phyloP scores from a whole-genome alignment of 2,329 filamentous ascomycete species.

The Phoma sp. region DNA sequence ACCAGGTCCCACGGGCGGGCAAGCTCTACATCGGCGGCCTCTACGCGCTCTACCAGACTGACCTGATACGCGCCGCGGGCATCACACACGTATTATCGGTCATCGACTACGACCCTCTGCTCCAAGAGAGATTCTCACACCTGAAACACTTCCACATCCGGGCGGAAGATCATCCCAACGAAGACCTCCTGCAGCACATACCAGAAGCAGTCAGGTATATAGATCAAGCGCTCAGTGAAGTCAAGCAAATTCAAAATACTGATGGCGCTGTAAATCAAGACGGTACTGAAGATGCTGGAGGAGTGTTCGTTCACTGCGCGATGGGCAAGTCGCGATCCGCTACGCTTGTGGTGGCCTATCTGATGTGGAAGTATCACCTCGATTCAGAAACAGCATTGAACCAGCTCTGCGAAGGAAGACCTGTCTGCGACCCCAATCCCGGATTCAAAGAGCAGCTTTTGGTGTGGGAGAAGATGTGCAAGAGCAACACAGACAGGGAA shows the following conservation, averaged over 20 bases:
- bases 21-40: constrained; percentile 52
- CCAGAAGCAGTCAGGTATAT: constrained; percentile 30
- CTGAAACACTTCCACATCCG: constrained; percentile 40
- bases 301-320: constrained; percentile 45
- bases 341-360: constrained; percentile 41
- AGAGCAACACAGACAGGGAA: constrained; percentile 20
- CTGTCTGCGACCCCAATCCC: constrained; percentile 43
- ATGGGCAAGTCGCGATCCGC: constrained; percentile 46
- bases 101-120: constrained; percentile 41
- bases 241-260: not conserved
- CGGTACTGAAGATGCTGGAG: not conserved
- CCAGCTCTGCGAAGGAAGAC: constrained; percentile 42
- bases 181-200: constrained; percentile 38
- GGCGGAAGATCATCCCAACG: constrained; percentile 44
- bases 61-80: constrained; percentile 39
- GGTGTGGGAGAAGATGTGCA: constrained; percentile 40
- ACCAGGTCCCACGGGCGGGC: constrained; percentile 43
- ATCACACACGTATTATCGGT: constrained; percentile 44
- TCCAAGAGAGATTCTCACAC: constrained; percentile 34
- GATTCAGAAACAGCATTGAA: constrained; percentile 27
- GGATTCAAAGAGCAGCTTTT: constrained; percentile 45
- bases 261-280: not conserved
- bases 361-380: constrained; percentile 38
- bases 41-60: constrained; percentile 50
- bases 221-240: constrained; percentile 25